Evolutionary conservation across 768 basidiomycete genomes (phyloP).

Genomic region (Cubamyces lactineus): DNA sequence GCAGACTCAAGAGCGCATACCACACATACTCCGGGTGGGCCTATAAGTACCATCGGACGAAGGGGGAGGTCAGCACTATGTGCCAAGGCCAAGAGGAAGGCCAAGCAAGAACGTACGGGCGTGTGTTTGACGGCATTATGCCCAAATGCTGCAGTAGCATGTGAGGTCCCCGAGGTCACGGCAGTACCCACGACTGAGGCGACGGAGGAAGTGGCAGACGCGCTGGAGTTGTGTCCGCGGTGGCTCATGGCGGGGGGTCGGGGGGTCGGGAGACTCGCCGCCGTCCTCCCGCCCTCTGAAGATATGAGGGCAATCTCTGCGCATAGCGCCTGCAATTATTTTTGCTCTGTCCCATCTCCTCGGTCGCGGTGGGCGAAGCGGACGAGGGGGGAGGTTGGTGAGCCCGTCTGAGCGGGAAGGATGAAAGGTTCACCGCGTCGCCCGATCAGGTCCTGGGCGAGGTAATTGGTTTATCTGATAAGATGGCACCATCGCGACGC

Average conservation of each 20-base stretch:
- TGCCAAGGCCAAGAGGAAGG: neutral
- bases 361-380: neutral
- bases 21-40: conserved; percentile 9
- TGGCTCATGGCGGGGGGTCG: conserved; percentile 1
- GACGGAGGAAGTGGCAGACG: neutral
- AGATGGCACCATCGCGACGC: conserved; percentile 1
- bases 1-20: conserved; percentile 10
- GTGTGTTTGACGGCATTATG: neutral
- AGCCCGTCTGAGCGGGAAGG: neutral
- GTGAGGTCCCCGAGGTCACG: neutral
- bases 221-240: neutral
- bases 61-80: neutral
- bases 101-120: conserved; percentile 2
- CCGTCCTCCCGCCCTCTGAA: neutral
- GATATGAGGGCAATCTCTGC: neutral
- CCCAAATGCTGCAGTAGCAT: neutral
- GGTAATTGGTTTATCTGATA: conserved; percentile 13
- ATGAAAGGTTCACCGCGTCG: neutral
- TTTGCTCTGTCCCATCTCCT: neutral
- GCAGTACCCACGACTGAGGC: neutral
- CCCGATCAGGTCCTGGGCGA: conserved; percentile 4
- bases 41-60: neutral
- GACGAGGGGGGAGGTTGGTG: neutral
- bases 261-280: neutral
- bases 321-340: neutral